These are phyloP conservation scores for Schizosaccharomyces japonicus DNA, from an alignment of 805 yeast genomes.

Conservation along the genomic window DNA sequence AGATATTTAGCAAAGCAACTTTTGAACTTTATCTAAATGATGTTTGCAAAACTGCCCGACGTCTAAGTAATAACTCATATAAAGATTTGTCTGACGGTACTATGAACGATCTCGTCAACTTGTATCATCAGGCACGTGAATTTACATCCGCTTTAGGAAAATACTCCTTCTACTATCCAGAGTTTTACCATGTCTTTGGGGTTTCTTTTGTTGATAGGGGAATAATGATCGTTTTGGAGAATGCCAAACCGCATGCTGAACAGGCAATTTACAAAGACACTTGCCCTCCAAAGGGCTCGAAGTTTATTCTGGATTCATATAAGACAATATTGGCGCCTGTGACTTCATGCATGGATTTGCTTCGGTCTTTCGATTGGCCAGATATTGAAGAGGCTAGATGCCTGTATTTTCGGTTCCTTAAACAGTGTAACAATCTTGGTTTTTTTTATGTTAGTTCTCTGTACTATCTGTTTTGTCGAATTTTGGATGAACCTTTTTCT, in stretches of 20 bases:
- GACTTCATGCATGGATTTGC: background rate
- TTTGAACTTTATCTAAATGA: background rate
- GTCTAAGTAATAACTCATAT: background rate
- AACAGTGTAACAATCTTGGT: background rate
- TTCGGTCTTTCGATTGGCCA: background rate
- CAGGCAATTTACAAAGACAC: background rate
- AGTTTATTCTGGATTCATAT: background rate
- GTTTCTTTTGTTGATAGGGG: background rate
- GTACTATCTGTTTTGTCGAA: background rate
- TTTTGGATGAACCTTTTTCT: background rate
- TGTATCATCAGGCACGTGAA: background rate
- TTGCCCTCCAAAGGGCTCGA: background rate
- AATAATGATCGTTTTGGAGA: background rate
- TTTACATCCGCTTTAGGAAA: background rate
- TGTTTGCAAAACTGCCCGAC: background rate
- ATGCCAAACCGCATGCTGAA: background rate
- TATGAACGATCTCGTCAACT: background rate
- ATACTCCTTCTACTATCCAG: background rate
- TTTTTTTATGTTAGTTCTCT: background rate
- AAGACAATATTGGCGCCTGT: background rate
- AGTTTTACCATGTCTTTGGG: background rate
- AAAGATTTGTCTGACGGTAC: background rate
- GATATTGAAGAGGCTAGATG: background rate
- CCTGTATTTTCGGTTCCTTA: background rate
- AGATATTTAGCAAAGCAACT: background rate